Conservation (phyloP, 2,329 filamentous ascomycete species). For the Lachnellula occidentalis region DNA sequence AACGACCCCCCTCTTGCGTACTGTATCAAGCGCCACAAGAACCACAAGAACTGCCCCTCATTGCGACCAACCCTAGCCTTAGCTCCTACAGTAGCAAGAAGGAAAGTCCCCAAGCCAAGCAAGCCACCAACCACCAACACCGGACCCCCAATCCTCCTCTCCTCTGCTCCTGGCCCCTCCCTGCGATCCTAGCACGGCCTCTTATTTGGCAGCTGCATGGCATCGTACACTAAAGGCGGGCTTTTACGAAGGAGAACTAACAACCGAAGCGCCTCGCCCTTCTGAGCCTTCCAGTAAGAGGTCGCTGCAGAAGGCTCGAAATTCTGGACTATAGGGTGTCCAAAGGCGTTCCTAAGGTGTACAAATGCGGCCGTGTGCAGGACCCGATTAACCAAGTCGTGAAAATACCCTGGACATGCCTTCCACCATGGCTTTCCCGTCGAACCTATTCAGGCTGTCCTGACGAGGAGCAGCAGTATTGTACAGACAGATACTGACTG, state of each 20-base stretch:
- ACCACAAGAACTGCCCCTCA: slow-evolving; percentile 2
- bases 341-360: slow-evolving; percentile 8
- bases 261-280: not conserved
- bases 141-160: not conserved
- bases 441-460: slow-evolving; percentile 13
- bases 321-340: slow-evolving; percentile 9
- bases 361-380: slow-evolving; percentile 17
- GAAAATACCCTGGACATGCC: not conserved
- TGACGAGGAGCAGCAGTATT: not conserved
- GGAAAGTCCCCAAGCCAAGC: too few relatives aligned
- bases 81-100: too few relatives aligned
- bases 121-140: too few relatives aligned
- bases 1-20: not conserved
- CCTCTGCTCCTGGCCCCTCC: not conserved
- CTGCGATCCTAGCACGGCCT: not conserved
- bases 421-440: slow-evolving; percentile 4
- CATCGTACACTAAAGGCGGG: slow-evolving; percentile 9
- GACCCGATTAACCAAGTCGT: slow-evolving; percentile 2
- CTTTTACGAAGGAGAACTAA: slow-evolving; percentile 5
- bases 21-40: not conserved
- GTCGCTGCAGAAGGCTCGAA: slow-evolving; percentile 8
- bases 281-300: not conserved
- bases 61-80: not conserved
- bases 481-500: not conserved
- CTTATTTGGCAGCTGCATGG: slow-evolving; percentile 13